Evolutionary conservation across 306 rosid genomes (phyloP).

Genomic region (Glycine soja): DNA sequence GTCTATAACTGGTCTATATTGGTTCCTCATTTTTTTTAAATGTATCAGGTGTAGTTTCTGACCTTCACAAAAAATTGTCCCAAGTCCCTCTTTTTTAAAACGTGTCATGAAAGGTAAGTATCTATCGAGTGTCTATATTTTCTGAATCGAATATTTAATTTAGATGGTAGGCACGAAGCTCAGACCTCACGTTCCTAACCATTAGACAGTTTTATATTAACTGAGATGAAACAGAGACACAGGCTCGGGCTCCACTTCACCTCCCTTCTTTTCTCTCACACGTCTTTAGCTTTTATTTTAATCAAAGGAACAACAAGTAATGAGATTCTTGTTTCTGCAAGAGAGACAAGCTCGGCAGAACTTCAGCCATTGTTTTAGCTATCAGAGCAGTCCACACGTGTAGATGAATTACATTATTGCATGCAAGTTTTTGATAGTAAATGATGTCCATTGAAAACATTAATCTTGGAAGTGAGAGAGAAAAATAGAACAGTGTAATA

Average conservation of each 20-base stretch:
- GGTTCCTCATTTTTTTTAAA: no score
- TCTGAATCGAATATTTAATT: neutral
- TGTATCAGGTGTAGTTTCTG: no score
- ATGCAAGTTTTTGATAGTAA: neutral
- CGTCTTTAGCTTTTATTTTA: neutral
- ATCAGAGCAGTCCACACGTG: neutral
- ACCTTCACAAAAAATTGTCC: no score
- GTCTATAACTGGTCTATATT: no score
- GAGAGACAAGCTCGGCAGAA: neutral
- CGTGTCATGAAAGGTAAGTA: no score
- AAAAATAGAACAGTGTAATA: constrained; percentile 13
- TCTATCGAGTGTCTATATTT: no score
- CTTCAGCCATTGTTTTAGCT: neutral
- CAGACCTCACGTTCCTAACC: neutral
- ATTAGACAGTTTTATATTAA: neutral
- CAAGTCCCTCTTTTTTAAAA: no score
- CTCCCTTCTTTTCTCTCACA: neutral
- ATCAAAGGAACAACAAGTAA: neutral
- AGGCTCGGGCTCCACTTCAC: neutral
- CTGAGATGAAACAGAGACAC: neutral
- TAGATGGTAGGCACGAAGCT: neutral
- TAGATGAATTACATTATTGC: neutral
- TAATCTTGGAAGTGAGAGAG: constrained; percentile 35
- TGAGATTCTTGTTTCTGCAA: neutral
- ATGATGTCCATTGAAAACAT: neutral